Base-by-base conservation (phyloP, 2,329 filamentous ascomycete species). In the Colletotrichum paranaense region DNA sequence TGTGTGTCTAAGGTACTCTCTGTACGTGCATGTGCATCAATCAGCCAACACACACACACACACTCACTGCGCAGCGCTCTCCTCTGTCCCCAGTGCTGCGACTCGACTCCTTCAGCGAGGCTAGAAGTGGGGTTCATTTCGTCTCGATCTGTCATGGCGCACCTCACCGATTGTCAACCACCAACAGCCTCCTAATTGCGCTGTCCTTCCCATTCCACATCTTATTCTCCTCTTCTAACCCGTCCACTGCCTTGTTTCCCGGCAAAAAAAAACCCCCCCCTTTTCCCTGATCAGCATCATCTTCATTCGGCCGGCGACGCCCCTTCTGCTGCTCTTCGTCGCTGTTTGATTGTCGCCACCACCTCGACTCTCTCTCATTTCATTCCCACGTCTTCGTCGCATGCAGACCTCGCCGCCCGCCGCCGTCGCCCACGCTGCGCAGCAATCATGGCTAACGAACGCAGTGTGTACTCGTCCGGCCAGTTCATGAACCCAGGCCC, bases 401-500 rank as follows among this genome's bases (percentile, higher is more conserved):
- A 73, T 73, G 71, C 69, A 68, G 60, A 62, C 60, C 59, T 52
- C 59, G 57, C 19, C 42, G 19, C 56, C 28, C 42, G 68, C 32
- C 63, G 60, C 53, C 49, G 30, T 70, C 66, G 62, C 65, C 62
- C 60, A 57, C 58, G 64, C 67, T 66, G 71, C 71, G 62, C 52
- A 69, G 30, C 77, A 72, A 80, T 72, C 65, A 79, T 79, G 77
- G 74, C 74, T 73, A 76, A 78, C 74, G 64, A 76, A 70, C 78
- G 74, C 79, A 91, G 89, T 80, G 83, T 88, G 78, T 92, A 91
- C 80, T 84, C 88, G 55, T 85, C 86, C 76, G 89, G 88, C 78
- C 90, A 92, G 83, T 98, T 98, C 86, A 97, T 98, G 94, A 98
- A 98, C 84, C 95, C 97, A 75, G 95, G 97, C 76, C 96, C 97